Evolutionary conservation across 306 rosid species (phyloP).

Genomic region (Quillaja saponaria): DNA sequence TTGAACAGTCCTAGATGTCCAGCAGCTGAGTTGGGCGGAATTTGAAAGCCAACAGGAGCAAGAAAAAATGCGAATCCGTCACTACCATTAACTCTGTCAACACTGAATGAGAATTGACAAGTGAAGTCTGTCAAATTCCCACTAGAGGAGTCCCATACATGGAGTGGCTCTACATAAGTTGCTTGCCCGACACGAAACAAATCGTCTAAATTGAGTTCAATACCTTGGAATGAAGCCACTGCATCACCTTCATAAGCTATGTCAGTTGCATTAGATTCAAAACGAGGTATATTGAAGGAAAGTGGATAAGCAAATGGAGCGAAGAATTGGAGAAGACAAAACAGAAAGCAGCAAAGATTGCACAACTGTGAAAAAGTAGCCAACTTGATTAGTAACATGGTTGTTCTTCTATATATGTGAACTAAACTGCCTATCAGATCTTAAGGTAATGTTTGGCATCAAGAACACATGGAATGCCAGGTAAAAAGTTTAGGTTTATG

Average conservation of each 20-base stretch:
- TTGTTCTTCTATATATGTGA: no score
- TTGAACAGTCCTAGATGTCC: constrained; percentile 17
- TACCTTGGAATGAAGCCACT: neutral
- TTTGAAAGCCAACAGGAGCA: neutral
- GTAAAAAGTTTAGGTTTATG: no score
- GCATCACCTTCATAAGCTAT: neutral
- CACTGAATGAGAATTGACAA: neutral
- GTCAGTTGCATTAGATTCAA: neutral
- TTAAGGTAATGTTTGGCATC: neutral
- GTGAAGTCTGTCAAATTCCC: neutral
- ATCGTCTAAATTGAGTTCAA: neutral
- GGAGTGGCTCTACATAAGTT: neutral
- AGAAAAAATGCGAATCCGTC: constrained; percentile 31
- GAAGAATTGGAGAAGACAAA: neutral
- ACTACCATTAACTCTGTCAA: neutral
- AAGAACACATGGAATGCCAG: no score
- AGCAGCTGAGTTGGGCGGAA: constrained; percentile 26
- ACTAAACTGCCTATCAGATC: no score
- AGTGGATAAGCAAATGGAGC: neutral
- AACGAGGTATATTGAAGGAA: neutral
- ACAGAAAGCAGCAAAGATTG: neutral
- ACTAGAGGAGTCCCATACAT: neutral
- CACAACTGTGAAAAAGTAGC: neutral
- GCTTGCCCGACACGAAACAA: neutral
- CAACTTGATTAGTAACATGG: neutral